Evolutionary conservation across 2,329 filamentous ascomycete genomes (phyloP).

Genomic region (Trichoderma aggressivum): DNA sequence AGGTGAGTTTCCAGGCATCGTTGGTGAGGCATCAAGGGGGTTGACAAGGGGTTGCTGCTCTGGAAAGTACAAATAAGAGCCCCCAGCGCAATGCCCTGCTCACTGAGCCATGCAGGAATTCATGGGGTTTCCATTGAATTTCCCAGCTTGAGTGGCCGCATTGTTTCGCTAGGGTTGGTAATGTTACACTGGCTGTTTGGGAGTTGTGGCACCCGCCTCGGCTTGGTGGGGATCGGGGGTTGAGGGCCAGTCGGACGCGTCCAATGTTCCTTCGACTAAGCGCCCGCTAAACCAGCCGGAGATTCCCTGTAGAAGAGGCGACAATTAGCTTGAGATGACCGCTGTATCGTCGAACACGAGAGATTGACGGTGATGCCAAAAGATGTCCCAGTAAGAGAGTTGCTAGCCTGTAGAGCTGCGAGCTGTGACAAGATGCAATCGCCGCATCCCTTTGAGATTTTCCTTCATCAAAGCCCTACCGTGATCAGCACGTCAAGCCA

Average conservation of each 20-base stretch:
- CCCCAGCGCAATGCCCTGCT: not conserved
- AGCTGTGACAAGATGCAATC: not conserved
- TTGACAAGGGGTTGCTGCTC: not conserved
- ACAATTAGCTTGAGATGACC: not conserved
- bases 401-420: not conserved
- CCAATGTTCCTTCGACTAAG: not conserved
- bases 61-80: not conserved
- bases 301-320: not conserved
- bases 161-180: conserved; percentile 4
- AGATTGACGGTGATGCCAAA: not conserved
- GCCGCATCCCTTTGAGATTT: not conserved
- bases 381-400: not conserved
- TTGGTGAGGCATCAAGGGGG: not conserved
- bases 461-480: not conserved
- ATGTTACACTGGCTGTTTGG: conserved; percentile 18
- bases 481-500: not conserved
- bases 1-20: conserved; percentile 3
- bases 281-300: not conserved
- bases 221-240: not conserved
- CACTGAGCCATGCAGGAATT: not conserved
- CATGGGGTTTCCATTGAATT: not conserved
- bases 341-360: not conserved
- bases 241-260: conserved; percentile 8
- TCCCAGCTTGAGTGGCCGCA: not conserved
- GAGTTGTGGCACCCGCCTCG: conserved; percentile 13